Conservation (phyloP, 495 filamentous ascomycete genomes). For the Aspergillus bridgeri region DNA sequence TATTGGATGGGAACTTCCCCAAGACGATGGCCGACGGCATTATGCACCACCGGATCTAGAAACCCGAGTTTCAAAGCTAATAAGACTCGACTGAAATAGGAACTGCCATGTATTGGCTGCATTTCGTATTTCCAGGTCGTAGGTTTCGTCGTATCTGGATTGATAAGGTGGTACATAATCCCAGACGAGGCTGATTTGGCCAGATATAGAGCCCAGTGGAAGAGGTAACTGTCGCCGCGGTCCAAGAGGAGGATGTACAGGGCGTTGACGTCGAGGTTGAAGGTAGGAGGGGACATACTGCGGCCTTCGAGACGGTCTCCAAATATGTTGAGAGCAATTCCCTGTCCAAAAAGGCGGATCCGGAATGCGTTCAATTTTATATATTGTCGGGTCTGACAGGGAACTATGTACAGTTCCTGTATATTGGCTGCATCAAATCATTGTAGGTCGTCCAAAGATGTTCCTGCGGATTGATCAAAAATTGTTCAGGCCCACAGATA, state of each 20-base stretch:
- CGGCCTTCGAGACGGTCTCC: no score
- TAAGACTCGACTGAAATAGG: slow-evolving; percentile 5
- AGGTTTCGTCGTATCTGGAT: slow-evolving; percentile 7
- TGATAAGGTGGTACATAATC: slow-evolving; percentile 15
- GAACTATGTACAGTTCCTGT: not conserved
- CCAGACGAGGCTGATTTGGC: slow-evolving; percentile 13
- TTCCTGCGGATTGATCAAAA: no score
- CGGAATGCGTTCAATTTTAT: no score
- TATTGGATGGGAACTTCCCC: slow-evolving; percentile 15
- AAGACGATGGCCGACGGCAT: slow-evolving; percentile 16
- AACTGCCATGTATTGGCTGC: slow-evolving; percentile 6
- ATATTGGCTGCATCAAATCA: not conserved
- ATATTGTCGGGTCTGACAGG: not conserved
- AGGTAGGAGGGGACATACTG: not conserved
- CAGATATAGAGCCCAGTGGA: slow-evolving; percentile 28
- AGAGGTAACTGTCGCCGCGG: slow-evolving; percentile 16
- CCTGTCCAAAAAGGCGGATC: no score
- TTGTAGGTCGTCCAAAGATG: not conserved
- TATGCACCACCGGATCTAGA: slow-evolving; percentile 20
- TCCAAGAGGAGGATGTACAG: slow-evolving; percentile 21
- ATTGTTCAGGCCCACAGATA: no score
- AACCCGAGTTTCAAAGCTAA: slow-evolving; percentile 21
- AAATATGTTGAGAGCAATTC: not conserved
- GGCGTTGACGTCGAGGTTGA: slow-evolving; percentile 2
- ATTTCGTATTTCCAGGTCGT: slow-evolving; percentile 17